Evolutionary conservation across 139 green algal genomes (phyloP), one percentile per base, ranked within the genome.

Genomic region (Chlamydomonas sp.): DNA sequence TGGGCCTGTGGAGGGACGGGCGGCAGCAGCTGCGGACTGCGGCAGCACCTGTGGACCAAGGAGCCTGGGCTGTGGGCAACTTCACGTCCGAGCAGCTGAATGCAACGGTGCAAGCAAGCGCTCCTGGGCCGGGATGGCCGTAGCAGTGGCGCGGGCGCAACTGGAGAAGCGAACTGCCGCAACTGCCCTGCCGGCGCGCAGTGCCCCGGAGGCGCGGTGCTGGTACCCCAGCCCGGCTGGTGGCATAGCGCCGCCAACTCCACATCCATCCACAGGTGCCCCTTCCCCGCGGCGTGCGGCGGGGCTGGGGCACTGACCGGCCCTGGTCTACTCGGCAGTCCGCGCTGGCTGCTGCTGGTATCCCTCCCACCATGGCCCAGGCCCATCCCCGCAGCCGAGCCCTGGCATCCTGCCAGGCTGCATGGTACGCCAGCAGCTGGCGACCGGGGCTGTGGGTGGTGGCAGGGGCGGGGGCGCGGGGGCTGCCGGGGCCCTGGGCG

Each of bases 231-330:
- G 14, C 49, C 7, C 9, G 84, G 84, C 58, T 77, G 71, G 31
- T 91, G 80, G 74, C 81, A 88, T 71, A 77, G 72, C 5, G 75
- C 76, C 1, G n/a, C 72, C 49, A 88, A 88, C 63, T 78, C 75
- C 77, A 59, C 60, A 5, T 6, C 5, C 5, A 68, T 81, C 6
- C 77, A 66, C 84, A 76, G 49, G 67, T 91, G 88, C 59, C 82
- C 83, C 17, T 85, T 85, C 69, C 77, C 82, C 3, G 12, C 68
- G 49, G 88, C 88, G 0, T 91, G 88, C 62, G 16, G 18, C 31
- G 80, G 63, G 18, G 63, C 31, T 0, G 31, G 31, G 31, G 31
- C 31, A 49, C n/a, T n/a, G 31, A 49, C 31, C 31, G 0, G 31
- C 31, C 31, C 31, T 49, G 31, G 31, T 49, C 31, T 49, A 49